Conservation (phyloP, 1,284 basidiomycete genomes). For the Omphalotus olearius region DNA sequence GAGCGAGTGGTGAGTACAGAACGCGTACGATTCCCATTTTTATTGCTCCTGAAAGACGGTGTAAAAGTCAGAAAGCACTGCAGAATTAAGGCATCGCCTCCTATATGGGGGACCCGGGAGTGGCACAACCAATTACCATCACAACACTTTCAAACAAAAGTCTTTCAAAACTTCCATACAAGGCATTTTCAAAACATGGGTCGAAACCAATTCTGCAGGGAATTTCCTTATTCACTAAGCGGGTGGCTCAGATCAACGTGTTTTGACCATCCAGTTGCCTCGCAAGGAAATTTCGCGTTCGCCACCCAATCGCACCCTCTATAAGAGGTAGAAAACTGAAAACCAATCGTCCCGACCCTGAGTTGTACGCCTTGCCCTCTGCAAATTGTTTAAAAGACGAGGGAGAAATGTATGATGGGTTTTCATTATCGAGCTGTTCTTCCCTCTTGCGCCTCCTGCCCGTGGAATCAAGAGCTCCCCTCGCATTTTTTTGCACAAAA, state of each 20-base stretch:
- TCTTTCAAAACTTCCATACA: neutral
- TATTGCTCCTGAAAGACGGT: no score
- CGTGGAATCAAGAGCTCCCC: neutral
- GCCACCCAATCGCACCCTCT: conserved; percentile 7
- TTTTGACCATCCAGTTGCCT: conserved; percentile 6
- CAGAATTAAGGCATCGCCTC: no score
- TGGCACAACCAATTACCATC: no score
- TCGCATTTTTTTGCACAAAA: neutral
- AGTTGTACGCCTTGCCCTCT: neutral
- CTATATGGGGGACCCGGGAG: no score
- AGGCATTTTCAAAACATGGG: conserved; percentile 1
- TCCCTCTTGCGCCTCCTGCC: neutral
- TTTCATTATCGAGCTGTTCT: neutral
- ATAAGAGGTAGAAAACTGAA: conserved; percentile 7
- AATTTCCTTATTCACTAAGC: conserved; percentile 3
- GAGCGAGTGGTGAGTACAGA: no score
- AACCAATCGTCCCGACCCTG: conserved; percentile 8
- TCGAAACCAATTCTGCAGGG: neutral
- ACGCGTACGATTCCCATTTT: no score
- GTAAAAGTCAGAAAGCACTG: no score
- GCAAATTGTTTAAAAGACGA: no score
- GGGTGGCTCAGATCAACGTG: neutral
- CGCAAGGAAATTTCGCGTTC: conserved; percentile 2
- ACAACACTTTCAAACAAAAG: no score
- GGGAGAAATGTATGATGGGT: neutral